Percentiles rank a stretch among this genome's conserved stretches.
These are phyloP conservation scores for Saccharomycopsis sp. DNA, from an alignment of 805 yeast species.

Conservation along the genomic window DNA sequence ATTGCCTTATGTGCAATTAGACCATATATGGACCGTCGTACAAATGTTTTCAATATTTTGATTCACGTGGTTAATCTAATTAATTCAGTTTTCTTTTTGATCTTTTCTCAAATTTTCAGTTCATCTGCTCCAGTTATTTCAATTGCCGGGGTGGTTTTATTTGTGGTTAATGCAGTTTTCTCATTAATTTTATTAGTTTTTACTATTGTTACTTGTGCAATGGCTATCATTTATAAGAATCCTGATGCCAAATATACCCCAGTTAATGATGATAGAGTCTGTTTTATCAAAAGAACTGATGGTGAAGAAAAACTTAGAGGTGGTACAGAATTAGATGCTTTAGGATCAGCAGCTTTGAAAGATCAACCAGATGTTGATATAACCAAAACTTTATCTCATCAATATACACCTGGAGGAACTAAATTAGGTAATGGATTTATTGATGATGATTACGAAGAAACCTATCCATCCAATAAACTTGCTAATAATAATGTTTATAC, in stretches of 20 bases:
- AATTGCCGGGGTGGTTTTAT: constrained; percentile 83
- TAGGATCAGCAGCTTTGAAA: constrained; percentile 17
- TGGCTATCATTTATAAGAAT: constrained; percentile 78
- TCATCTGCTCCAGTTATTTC: constrained; percentile 87
- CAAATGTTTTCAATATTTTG: constrained; percentile 86
- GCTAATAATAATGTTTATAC: too few species aligned
- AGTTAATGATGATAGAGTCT: constrained; percentile 90
- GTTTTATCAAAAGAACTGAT: constrained; percentile 73
- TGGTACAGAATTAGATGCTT: constrained; percentile 17
- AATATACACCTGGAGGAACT: constrained; percentile 2
- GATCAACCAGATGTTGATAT: constrained; percentile 16
- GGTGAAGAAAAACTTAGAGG: constrained; percentile 21
- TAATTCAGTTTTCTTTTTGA: constrained; percentile 79
- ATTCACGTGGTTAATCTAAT: constrained; percentile 71
- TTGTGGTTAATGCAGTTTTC: constrained; percentile 80
- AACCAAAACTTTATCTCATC: neutral
- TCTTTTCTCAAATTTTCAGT: constrained; percentile 74
- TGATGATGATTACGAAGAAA: constrained; percentile 11
- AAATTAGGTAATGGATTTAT: constrained; percentile 4
- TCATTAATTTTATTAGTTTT: constrained; percentile 73
- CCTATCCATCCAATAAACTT: constrained; percentile 9
- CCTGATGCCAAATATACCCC: constrained; percentile 96
- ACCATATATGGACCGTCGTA: constrained; percentile 92
- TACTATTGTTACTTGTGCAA: constrained; percentile 77
- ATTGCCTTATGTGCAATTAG: constrained; percentile 55